Evolutionary conservation across 345 rosid genomes (phyloP), one percentile per base, ranked within the genome.

Genomic region (Clarkia xantiana): DNA sequence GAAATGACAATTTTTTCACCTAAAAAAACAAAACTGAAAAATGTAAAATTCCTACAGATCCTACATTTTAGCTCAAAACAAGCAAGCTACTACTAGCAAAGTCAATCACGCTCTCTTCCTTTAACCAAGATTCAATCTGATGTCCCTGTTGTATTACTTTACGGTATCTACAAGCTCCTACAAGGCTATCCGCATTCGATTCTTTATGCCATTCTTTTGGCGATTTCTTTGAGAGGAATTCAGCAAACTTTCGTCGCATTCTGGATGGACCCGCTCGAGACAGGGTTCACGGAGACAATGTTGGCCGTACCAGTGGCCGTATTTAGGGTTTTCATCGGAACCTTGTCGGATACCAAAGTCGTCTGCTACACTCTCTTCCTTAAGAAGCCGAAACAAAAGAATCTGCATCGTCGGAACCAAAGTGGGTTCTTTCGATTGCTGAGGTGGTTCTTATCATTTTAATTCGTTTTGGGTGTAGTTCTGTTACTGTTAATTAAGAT

Each of bases 181-280:
- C 93, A 84, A 64, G 94, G 67, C 68, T 91, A 86, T 59, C 70
- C 81, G 14, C 71, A 95, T 59, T 87, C 98, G 23, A 78, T 91
- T 67, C 98, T 79, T 49, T 91, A 96, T 96, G 98, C 95, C 38
- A 64, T 91, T 42, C 58, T 91, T 47, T 91, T 93, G 59, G 86
- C 98, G 10, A 91, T 91, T 52, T 96, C 96, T 0, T 47, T 91
- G 42, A 65, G 96, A 72, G 96, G 94, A 48, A 82, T 91, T 16
- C 87, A 91, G 56, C 74, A 78, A 45, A 76, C 87, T 73, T 81
- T 91, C 25, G 96, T 91, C 9, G 75, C 38, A 20, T 91, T 91
- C 70, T 91, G 96, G 98, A 68, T 69, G 36, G 76, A 78, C 66
- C 96, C 98, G 29, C 68, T 91, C 65, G 42, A 68, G 49, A 40